These are phyloP conservation scores for Xylariaceae sp. DNA, from an alignment of 2,329 filamentous ascomycete species.

Conservation along the genomic window DNA sequence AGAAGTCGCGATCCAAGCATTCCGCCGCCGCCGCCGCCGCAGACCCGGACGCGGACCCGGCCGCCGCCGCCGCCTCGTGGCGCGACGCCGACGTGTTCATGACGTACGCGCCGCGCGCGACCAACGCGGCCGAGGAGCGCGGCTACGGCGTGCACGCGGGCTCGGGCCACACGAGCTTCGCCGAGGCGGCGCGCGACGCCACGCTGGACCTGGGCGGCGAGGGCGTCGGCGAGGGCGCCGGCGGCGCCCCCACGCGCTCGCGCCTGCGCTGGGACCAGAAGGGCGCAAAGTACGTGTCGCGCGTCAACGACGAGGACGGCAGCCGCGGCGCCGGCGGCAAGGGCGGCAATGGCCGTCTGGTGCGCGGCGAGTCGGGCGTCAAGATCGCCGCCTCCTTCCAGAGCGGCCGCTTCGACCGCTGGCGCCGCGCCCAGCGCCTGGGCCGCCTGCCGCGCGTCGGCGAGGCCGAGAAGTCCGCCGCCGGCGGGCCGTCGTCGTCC, in stretches of 20 bases:
- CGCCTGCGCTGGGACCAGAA: constrained; percentile 97
- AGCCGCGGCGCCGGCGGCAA: constrained; percentile 44
- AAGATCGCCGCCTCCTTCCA: constrained; percentile 95
- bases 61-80: too few relatives aligned
- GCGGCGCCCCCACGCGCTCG: constrained; percentile 64
- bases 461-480: constrained; percentile 57
- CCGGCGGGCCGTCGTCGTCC: constrained; percentile 18
- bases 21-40: constrained; percentile 1
- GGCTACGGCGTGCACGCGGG: constrained; percentile 90
- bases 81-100: constrained; percentile 90
- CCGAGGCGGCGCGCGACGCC: constrained; percentile 75
- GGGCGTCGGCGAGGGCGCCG: constrained; percentile 75
- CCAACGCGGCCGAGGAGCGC: constrained; percentile 78
- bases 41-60: constrained; percentile 34
- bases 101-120: constrained; percentile 80
- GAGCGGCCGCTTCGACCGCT: constrained; percentile 85
- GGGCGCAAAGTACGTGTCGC: constrained; percentile 85
- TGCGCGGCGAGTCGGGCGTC: constrained; percentile 83
- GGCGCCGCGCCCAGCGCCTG: constrained; percentile 81
- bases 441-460: constrained; percentile 73
- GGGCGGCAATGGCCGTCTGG: constrained; percentile 57
- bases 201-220: constrained; percentile 93
- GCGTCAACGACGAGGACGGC: constrained; percentile 91
- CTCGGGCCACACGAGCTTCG: constrained; percentile 67
- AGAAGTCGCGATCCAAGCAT: constrained; percentile 27